Evolutionary conservation across 345 rosid genomes (phyloP).

Genomic region (Eucalyptus urophylla): DNA sequence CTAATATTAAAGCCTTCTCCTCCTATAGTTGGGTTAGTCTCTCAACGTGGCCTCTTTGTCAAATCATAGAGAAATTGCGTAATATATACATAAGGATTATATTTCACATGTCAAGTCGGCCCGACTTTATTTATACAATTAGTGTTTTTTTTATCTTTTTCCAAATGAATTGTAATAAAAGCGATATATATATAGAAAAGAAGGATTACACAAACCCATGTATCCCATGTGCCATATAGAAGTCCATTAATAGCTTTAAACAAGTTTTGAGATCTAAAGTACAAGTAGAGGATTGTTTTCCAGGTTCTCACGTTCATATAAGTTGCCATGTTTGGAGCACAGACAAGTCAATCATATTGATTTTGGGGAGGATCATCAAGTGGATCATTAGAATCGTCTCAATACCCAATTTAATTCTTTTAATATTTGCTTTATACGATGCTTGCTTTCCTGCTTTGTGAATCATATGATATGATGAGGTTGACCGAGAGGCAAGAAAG

Average conservation of each 20-base stretch:
- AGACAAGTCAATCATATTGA: neutral
- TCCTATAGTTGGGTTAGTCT: neutral
- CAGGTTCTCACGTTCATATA: neutral
- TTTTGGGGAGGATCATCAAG: neutral
- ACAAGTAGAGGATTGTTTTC: neutral
- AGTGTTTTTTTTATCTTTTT: neutral
- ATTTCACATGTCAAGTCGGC: accelerated
- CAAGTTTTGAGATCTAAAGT: neutral
- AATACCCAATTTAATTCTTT: neutral
- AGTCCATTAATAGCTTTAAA: neutral
- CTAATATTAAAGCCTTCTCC: neutral
- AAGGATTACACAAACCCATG: neutral
- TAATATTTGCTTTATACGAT: neutral
- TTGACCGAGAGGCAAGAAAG: neutral
- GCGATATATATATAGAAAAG: too few species aligned
- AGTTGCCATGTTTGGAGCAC: neutral
- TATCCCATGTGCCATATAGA: neutral
- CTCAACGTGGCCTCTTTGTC: neutral
- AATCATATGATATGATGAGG: neutral
- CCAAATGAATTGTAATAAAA: neutral
- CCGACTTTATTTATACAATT: neutral
- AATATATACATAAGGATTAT: neutral
- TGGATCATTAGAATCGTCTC: neutral
- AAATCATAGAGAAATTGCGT: neutral
- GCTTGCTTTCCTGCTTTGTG: neutral